Conservation (phyloP, 2,329 filamentous ascomycete species). For the Proliferodiscus dingleyae region DNA sequence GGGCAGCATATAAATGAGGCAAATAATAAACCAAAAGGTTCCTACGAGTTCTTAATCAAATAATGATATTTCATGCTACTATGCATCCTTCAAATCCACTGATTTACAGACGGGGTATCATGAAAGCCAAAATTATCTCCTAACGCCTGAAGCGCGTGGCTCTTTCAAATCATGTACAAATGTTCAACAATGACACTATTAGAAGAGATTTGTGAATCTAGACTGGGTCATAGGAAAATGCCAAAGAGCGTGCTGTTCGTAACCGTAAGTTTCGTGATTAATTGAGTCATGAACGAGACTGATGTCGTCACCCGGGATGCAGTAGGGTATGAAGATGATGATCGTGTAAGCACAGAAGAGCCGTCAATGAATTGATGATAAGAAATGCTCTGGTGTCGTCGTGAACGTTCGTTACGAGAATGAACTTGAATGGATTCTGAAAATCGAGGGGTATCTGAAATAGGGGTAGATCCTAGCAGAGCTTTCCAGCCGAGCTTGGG, state of each 20-base stretch:
- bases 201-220: background rate
- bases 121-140: background rate
- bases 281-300: background rate
- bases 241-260: background rate
- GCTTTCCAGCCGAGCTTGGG: too few species aligned
- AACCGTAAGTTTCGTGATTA: background rate
- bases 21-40: background rate
- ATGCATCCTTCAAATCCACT: background rate
- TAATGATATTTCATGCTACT: background rate
- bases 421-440: background rate
- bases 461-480: too few species aligned
- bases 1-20: too few species aligned
- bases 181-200: background rate
- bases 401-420: background rate
- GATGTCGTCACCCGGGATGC: background rate
- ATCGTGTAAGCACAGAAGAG: background rate
- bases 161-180: background rate
- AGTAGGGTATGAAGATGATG: background rate
- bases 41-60: background rate
- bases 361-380: background rate
- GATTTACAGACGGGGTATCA: slow-evolving; percentile 12
- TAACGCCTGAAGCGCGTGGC: background rate
- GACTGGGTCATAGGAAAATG: background rate
- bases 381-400: background rate
- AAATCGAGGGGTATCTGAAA: background rate